Conservation (phyloP, 73 alveolate genomes). For the Paramecium biaurelia region DNA sequence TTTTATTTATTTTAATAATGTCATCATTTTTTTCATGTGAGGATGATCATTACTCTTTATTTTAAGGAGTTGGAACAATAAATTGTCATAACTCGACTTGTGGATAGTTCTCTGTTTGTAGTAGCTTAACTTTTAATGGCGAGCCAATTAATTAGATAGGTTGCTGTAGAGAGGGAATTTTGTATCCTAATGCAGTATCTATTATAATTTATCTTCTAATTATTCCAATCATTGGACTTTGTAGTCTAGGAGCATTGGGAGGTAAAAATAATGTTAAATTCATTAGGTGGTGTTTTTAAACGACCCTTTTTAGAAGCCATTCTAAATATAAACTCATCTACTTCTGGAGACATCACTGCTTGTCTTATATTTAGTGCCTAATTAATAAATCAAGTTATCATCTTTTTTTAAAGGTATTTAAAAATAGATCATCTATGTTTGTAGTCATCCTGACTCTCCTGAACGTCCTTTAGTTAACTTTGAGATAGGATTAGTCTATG, state of each 20-base stretch:
- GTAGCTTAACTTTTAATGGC: neutral
- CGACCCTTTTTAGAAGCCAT: constrained; percentile 5
- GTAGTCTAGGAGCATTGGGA: constrained; percentile 18
- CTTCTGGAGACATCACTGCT: neutral
- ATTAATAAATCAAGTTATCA: neutral
- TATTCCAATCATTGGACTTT: neutral
- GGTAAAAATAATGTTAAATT: neutral
- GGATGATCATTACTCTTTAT: neutral
- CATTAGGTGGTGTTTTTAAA: constrained; percentile 50
- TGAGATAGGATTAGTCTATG: neutral
- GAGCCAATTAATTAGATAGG: neutral
- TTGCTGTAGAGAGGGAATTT: neutral
- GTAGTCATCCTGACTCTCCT: constrained; percentile 23
- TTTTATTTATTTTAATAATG: neutral
- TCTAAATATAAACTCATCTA: neutral
- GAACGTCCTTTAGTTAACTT: constrained; percentile 34
- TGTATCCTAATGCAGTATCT: neutral
- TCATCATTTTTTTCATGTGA: neutral
- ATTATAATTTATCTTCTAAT: neutral
- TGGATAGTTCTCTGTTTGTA: neutral
- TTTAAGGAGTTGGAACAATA: neutral
- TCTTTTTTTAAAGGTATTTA: neutral
- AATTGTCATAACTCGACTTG: neutral
- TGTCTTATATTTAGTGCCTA: neutral
- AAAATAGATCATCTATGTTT: neutral